Evolutionary conservation across 495 filamentous ascomycete species (phyloP), one percentile per base, ranked within the genome.

Genomic region (Trypethelium eluteriae): DNA sequence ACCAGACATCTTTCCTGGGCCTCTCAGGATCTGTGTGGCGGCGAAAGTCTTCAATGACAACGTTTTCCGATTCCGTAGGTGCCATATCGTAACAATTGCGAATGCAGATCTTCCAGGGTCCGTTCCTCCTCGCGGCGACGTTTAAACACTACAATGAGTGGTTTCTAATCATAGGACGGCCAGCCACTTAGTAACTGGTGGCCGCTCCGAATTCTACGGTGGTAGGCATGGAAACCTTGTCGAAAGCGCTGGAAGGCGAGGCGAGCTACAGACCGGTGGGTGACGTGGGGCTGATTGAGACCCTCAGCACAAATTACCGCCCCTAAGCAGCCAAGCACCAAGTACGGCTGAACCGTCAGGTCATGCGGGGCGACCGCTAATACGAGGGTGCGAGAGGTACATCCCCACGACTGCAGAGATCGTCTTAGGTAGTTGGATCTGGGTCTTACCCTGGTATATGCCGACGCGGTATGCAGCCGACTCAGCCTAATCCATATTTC

Each of bases 1-100:
- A 59, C 53, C 53, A 59, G 7, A 59, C 6, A 59, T 59, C 53
- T 59, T 59, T 59, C 18, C 32, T 59, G 14, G 53, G 53, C 32
- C 53, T 59, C 14, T 59, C 6, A 6, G 53, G 53, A 36, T 59
- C 53, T 59, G 53, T 59, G 14, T 59, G 32, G 18, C 32, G 53
- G n/a, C 7, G 53, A 14, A 59, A 59, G 7, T 59, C 53, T 59
- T 59, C 25, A 36, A 59, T 59, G 53, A 59, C 32, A 59, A 3
- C 4, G 18, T 18, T 34, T 59, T 59, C 32, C 7, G 53, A 5
- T 36, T 32, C 25, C 7, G 7, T 32, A 10, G 32, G 36, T 34
- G 53, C 25, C 53, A 59, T 59, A 18, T 35, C 53, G 36, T 59
- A 25, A 25, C 25, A 25, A 25, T 36, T 34, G 32, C 5, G 14